Percentiles rank a stretch among this genome's conserved stretches.
These are phyloP conservation scores for Trichoderma koningiopsis DNA, from an alignment of 2,329 filamentous ascomycete genomes.

Conservation along the genomic window DNA sequence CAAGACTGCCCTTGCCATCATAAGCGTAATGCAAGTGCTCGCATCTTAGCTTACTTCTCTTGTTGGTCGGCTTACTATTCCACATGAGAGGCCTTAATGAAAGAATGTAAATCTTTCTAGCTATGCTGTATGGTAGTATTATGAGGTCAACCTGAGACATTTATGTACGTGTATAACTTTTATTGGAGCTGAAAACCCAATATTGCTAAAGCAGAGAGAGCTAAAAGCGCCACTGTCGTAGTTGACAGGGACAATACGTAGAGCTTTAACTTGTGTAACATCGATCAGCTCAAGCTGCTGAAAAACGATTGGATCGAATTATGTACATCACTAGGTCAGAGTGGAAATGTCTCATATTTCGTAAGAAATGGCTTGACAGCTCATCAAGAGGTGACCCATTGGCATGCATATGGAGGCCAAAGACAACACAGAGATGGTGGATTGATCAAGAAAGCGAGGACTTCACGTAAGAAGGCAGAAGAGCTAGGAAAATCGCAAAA, in stretches of 20 bases:
- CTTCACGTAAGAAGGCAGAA: background rate
- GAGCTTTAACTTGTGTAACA: background rate
- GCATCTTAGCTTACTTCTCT: background rate
- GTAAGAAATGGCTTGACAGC: background rate
- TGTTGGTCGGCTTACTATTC: too few relatives aligned
- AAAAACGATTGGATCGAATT: background rate
- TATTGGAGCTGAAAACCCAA: background rate
- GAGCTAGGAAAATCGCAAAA: background rate
- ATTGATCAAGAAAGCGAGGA: background rate
- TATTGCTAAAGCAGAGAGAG: background rate
- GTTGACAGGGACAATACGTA: background rate
- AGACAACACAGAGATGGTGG: background rate
- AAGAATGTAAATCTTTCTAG: background rate
- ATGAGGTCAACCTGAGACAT: background rate
- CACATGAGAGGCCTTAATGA: too few relatives aligned
- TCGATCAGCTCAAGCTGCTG: background rate
- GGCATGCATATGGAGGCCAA: background rate
- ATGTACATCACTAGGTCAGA: background rate
- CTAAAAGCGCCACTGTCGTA: background rate
- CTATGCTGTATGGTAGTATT: background rate
- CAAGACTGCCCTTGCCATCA: background rate
- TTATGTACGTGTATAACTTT: background rate
- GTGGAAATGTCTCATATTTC: too few relatives aligned
- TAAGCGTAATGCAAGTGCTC: background rate
- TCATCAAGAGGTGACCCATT: background rate